Evolutionary conservation across 257 asterid genomes (phyloP).

Genomic region (Solanum etuberosum): DNA sequence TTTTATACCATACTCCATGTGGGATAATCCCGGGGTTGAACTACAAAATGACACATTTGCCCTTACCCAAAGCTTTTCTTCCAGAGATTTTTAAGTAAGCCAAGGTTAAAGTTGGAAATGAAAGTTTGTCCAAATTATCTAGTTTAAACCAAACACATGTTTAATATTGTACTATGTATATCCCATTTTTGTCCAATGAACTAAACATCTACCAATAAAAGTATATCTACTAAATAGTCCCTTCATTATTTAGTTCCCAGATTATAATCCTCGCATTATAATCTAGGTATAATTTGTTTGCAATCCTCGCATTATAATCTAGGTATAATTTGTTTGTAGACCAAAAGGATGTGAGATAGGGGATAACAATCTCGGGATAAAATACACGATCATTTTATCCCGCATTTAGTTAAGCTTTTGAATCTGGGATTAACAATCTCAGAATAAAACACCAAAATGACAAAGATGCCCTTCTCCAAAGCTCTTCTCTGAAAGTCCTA

Average conservation of each 20-base stretch:
- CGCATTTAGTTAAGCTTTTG: background rate
- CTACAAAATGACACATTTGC: background rate
- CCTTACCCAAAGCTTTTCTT: background rate
- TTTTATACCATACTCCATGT: background rate
- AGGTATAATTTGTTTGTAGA: background rate
- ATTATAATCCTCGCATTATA: background rate
- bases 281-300: background rate
- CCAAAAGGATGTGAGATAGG: background rate
- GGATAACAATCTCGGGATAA: background rate
- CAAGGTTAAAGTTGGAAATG: background rate
- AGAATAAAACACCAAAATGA: background rate
- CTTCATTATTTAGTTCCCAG: background rate
- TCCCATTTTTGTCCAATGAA: background rate
- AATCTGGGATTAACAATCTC: background rate
- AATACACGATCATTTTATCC: background rate
- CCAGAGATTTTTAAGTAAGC: background rate
- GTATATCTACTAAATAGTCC: background rate
- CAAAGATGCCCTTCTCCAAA: background rate
- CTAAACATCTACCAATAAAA: background rate
- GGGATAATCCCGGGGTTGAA: background rate
- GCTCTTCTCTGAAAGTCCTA: background rate
- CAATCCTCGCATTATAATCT: background rate
- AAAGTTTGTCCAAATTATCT: background rate
- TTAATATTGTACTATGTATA: background rate
- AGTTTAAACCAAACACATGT: background rate